Conservation (phyloP, 2,329 filamentous ascomycete genomes). For the Talaromyces sp. region DNA sequence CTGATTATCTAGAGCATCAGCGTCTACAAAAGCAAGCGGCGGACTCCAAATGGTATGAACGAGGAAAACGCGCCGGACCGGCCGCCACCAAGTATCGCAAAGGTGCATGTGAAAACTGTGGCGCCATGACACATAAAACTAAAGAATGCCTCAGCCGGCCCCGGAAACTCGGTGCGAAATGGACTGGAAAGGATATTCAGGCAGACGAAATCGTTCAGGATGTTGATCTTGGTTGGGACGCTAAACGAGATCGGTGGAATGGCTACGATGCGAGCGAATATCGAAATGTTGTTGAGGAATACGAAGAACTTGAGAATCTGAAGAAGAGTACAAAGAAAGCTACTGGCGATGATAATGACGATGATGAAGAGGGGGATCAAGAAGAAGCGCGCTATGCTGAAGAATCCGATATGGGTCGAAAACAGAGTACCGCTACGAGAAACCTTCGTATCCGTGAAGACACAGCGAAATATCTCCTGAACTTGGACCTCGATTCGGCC, state of each 20-base stretch:
- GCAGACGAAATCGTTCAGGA: constrained; percentile 85
- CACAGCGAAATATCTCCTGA: constrained; percentile 92
- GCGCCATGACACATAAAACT: constrained; percentile 90
- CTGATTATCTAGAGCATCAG: constrained; percentile 95
- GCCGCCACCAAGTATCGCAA: constrained; percentile 96
- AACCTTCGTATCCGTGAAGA: constrained; percentile 92
- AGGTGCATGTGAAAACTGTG: constrained; percentile 97
- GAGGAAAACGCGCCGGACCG: constrained; percentile 75
- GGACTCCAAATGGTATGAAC: constrained; percentile 84
- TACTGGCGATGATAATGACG: constrained; percentile 47
- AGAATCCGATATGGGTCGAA: constrained; percentile 92
- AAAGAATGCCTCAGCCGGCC: constrained; percentile 90
- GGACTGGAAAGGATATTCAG: constrained; percentile 88
- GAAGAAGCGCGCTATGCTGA: constrained; percentile 70
- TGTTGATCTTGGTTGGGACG: constrained; percentile 87
- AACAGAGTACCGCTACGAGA: constrained; percentile 83
- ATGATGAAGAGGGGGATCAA: constrained; percentile 33
- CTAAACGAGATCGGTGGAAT: constrained; percentile 96
- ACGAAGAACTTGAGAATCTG: constrained; percentile 76
- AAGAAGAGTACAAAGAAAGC: constrained; percentile 49
- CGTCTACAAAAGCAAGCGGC: constrained; percentile 68
- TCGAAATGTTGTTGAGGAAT: constrained; percentile 79
- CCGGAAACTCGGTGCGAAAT: constrained; percentile 82
- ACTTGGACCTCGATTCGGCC: constrained; percentile 90
- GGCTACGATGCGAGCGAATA: constrained; percentile 93